These are phyloP conservation scores for Dimocarpus longan DNA, from an alignment of 345 rosid species.

Conservation along the genomic window DNA sequence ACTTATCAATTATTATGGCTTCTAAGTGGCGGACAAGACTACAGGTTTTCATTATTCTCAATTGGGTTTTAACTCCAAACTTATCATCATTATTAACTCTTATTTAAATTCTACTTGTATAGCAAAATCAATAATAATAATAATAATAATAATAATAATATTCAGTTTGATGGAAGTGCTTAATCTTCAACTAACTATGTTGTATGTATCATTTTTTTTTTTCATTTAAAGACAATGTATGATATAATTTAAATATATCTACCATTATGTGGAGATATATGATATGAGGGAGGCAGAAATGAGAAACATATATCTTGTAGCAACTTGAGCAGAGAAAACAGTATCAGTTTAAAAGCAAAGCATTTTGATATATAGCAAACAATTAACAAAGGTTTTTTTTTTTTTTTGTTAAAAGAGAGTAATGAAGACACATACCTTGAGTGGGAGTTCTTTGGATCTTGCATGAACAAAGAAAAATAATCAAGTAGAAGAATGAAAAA, in stretches of 20 bases:
- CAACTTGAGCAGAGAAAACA: background rate
- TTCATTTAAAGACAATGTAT: too few relatives aligned
- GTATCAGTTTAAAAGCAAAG: too few relatives aligned
- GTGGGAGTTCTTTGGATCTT: slow-evolving; percentile 70
- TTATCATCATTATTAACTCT: background rate
- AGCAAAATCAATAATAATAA: background rate
- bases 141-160: too few relatives aligned
- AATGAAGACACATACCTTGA: slow-evolving; percentile 52
- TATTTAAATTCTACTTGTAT: background rate
- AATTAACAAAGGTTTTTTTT: background rate
- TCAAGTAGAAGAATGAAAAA: slow-evolving; percentile 34
- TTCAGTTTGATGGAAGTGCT: background rate
- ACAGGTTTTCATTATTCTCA: background rate
- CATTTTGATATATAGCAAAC: background rate
- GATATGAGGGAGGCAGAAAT: background rate
- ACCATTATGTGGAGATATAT: too few relatives aligned
- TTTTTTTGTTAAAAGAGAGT: background rate
- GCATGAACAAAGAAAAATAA: slow-evolving; percentile 60
- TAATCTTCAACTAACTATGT: background rate
- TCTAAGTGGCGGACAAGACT: background rate
- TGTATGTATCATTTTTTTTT: background rate
- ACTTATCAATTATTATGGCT: background rate
- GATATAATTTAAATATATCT: too few relatives aligned
- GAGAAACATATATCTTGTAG: background rate
- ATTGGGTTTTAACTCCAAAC: background rate